These are phyloP conservation scores for Thermochaetoides thermophila DNA, from an alignment of 495 filamentous ascomycete species.

Conservation along the genomic window DNA sequence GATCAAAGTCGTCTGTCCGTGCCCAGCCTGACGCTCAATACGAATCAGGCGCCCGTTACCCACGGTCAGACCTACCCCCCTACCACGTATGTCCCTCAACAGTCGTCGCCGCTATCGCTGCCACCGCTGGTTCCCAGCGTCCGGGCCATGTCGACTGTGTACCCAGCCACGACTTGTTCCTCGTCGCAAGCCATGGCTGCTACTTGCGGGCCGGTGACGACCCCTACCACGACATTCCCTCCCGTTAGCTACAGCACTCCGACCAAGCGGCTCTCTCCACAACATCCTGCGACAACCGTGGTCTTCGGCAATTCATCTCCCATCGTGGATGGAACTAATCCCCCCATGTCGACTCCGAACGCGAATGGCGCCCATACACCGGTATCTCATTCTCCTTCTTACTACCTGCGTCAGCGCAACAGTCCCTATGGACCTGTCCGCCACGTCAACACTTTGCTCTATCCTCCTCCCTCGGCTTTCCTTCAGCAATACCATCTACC, in stretches of 20 bases:
- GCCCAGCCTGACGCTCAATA: constrained; percentile 32
- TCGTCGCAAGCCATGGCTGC: constrained; percentile 16
- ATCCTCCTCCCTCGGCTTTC: constrained; percentile 70
- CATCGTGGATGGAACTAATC: constrained; percentile 27
- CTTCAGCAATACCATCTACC: constrained; percentile 56
- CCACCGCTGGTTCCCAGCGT: constrained; percentile 30
- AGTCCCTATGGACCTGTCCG: constrained; percentile 91
- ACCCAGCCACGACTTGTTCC: constrained; percentile 20
- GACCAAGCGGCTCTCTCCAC: constrained; percentile 24
- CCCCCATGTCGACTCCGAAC: constrained; percentile 9
- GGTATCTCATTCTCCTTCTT: constrained; percentile 39
- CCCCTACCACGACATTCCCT: constrained; percentile 14
- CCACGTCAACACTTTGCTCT: constrained; percentile 72
- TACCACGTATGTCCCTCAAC: constrained; percentile 5
- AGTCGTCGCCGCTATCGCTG: constrained; percentile 20
- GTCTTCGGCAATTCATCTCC: constrained; percentile 34
- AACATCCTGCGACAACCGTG: too few relatives aligned
- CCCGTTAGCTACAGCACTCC: constrained; percentile 26
- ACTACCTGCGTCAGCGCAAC: constrained; percentile 45
- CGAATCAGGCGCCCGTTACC: constrained; percentile 7
- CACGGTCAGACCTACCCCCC: not conserved
- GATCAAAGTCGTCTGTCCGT: constrained; percentile 23
- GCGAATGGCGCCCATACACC: constrained; percentile 35
- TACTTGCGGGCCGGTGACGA: constrained; percentile 18
- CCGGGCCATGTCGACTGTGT: constrained; percentile 38